These are phyloP conservation scores for Acarospora socialis DNA, from an alignment of 2,329 filamentous ascomycete species.

Conservation along the genomic window DNA sequence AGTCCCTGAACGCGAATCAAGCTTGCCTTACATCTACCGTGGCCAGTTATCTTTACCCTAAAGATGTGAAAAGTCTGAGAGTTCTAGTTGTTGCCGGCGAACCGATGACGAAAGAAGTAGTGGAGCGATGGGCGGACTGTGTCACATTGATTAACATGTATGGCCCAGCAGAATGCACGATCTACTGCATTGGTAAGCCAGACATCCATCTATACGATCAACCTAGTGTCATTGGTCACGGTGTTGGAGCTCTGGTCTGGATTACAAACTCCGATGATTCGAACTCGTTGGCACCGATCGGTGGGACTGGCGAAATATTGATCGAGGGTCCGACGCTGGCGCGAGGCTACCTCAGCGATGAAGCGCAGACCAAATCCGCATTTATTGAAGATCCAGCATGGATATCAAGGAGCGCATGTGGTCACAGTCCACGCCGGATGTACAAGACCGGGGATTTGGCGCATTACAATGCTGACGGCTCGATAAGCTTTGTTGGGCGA, in stretches of 20 bases:
- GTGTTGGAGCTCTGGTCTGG: conserved; percentile 22
- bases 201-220: conserved; percentile 2
- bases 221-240: conserved; percentile 23
- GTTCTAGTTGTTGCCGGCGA: conserved; percentile 14
- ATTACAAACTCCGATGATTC: conserved; percentile 24
- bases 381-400: conserved; percentile 18
- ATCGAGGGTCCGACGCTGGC: conserved; percentile 24
- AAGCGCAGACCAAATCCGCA: conserved; percentile 13
- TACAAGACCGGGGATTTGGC: conserved; percentile 16
- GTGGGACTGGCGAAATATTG: conserved; percentile 28
- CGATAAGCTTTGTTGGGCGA: conserved; percentile 12
- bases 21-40: conserved; percentile 15
- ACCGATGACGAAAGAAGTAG: conserved; percentile 10
- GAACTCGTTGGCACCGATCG: conserved; percentile 22
- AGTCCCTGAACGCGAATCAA: conserved; percentile 10
- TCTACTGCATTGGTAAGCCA: conserved; percentile 10
- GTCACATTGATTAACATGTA: conserved; percentile 13
- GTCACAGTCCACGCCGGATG: neutral
- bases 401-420: conserved; percentile 3
- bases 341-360: conserved; percentile 18
- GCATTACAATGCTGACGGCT: conserved; percentile 12
- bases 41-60: conserved; percentile 11
- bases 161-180: conserved; percentile 15
- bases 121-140: conserved; percentile 11
- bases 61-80: conserved; percentile 12